These are phyloP conservation scores for Plectranthus barbatus DNA, from an alignment of 257 asterid genomes.

Conservation along the genomic window DNA sequence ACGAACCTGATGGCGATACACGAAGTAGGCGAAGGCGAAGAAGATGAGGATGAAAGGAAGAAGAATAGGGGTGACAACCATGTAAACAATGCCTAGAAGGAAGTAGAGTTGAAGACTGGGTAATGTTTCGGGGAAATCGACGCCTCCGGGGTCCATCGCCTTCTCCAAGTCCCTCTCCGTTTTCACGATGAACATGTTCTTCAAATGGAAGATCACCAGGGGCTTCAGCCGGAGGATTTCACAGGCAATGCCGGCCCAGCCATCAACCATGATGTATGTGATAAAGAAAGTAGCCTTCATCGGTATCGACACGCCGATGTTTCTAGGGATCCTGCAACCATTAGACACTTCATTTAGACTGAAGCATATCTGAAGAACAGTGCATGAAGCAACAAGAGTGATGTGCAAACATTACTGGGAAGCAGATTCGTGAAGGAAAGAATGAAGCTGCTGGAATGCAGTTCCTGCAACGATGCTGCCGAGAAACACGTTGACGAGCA, in stretches of 20 bases:
- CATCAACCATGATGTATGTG: conserved; percentile 90
- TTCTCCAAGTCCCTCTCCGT: conserved; percentile 78
- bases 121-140: conserved; percentile 66
- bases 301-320: conserved; percentile 95
- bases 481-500: conserved; percentile 88
- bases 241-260: conserved; percentile 93
- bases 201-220: conserved; percentile 72
- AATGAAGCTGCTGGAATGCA: conserved; percentile 91
- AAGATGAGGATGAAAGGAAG: conserved; percentile 86
- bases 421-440: conserved; percentile 85
- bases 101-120: conserved; percentile 86
- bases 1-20: conserved; percentile 89
- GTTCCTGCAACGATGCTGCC: conserved; percentile 96
- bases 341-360: not conserved
- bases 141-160: conserved; percentile 86
- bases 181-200: conserved; percentile 80
- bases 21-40: conserved; percentile 86
- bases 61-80: conserved; percentile 89
- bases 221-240: conserved; percentile 79
- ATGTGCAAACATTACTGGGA: conserved; percentile 50
- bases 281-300: conserved; percentile 96
- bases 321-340: conserved; percentile 80
- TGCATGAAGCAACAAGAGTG: not conserved
- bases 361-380: not conserved
- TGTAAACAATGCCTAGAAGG: conserved; percentile 83